A percentile compares a stretch with the other conserved stretches of the same genome.
These are phyloP conservation scores for Coemansia sp. DNA, from an alignment of 192 early-diverging fungal species.

Conservation along the genomic window DNA sequence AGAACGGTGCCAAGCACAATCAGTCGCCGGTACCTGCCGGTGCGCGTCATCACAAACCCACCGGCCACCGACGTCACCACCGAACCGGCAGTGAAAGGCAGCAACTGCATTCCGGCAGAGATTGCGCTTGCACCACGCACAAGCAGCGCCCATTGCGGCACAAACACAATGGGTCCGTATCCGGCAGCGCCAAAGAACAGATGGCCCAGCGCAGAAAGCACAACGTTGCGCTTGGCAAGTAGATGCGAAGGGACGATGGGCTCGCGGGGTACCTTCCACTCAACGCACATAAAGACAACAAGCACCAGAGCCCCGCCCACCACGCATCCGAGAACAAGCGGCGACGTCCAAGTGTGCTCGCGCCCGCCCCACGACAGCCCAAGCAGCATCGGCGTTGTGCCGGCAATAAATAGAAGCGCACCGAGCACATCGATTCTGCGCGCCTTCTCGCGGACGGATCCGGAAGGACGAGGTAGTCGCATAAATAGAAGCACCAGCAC, in stretches of 20 bases:
- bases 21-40: slow-evolving; percentile 63
- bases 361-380: slow-evolving; percentile 67
- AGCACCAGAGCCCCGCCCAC: slow-evolving; percentile 54
- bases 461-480: slow-evolving; percentile 59
- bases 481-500: slow-evolving; percentile 59
- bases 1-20: slow-evolving; percentile 64
- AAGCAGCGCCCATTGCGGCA: slow-evolving; percentile 83
- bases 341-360: slow-evolving; percentile 65
- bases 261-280: slow-evolving; percentile 66
- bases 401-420: slow-evolving; percentile 47
- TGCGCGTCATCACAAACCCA: slow-evolving; percentile 64
- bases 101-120: slow-evolving; percentile 67
- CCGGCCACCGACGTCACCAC: slow-evolving; percentile 66
- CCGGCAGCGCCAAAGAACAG: slow-evolving; percentile 68
- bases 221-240: slow-evolving; percentile 60
- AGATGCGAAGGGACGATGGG: slow-evolving; percentile 57
- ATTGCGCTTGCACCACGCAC: slow-evolving; percentile 74
- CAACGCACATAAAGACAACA: slow-evolving; percentile 59
- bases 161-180: slow-evolving; percentile 70
- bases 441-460: slow-evolving; percentile 61
- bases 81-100: slow-evolving; percentile 76
- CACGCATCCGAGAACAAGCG: slow-evolving; percentile 59
- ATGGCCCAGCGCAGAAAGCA: slow-evolving; percentile 61
- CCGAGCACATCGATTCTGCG: slow-evolving; percentile 62
- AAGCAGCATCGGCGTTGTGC: slow-evolving; percentile 56